These are phyloP conservation scores for Carex scoparia DNA, from an alignment of 176 grass and related monocot species.

Conservation along the genomic window DNA sequence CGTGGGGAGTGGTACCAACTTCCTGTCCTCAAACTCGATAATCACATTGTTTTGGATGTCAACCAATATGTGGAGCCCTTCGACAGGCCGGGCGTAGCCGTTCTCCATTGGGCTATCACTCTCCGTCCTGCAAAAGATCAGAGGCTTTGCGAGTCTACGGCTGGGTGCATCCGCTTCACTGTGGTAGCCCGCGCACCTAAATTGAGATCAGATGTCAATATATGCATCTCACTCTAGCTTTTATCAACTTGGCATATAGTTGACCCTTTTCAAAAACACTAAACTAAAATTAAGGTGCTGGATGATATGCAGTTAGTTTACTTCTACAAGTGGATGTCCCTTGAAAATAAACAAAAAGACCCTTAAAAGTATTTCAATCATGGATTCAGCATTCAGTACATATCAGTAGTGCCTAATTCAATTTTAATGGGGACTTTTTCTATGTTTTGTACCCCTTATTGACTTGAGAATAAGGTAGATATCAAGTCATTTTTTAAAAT, in stretches of 20 bases:
- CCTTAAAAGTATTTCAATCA: neutral
- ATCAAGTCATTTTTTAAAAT: neutral
- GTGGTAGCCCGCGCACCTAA: constrained; percentile 91
- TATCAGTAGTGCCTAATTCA: neutral
- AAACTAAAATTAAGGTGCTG: neutral
- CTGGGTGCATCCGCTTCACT: constrained; percentile 80
- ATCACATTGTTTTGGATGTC: constrained; percentile 91
- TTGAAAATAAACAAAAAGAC: neutral
- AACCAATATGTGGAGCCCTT: constrained; percentile 85
- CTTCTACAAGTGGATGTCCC: neutral
- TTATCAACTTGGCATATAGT: neutral
- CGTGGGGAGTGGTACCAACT: constrained; percentile 80
- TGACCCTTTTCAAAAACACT: neutral
- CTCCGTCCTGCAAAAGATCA: constrained; percentile 99
- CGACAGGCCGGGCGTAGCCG: constrained; percentile 96
- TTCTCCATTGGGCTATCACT: constrained; percentile 99
- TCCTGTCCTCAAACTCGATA: constrained; percentile 96
- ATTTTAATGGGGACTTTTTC: neutral
- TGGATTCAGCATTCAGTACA: neutral
- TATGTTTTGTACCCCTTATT: neutral
- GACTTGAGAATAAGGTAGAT: neutral
- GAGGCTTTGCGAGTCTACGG: constrained; percentile 80
- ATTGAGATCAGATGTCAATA: neutral
- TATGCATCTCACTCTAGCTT: neutral
- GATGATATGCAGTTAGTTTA: neutral